These are phyloP conservation scores for Trichophyton benhamiae DNA, from an alignment of 2,329 filamentous ascomycete species.

Conservation along the genomic window DNA sequence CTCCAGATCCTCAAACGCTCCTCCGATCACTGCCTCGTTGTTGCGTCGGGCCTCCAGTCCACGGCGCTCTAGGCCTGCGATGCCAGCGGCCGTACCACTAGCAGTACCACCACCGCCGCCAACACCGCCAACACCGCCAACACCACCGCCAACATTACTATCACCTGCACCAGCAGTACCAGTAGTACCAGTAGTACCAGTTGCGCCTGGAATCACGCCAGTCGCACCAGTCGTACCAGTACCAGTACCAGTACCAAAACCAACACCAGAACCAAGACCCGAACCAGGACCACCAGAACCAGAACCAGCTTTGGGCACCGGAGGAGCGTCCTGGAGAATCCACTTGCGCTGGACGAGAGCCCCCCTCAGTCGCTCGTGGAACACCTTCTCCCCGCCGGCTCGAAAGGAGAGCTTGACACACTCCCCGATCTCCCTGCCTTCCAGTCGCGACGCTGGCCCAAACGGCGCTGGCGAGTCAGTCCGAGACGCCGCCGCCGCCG, in stretches of 20 bases:
- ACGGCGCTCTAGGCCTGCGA: conserved; percentile 80
- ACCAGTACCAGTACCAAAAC: conserved; percentile 6
- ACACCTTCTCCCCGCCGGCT: conserved; percentile 74
- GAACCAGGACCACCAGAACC: no score
- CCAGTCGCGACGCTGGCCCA: conserved; percentile 37
- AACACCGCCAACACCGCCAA: background rate
- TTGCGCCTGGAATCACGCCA: background rate
- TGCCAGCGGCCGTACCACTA: conserved; percentile 47
- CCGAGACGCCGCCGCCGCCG: conserved; percentile 39
- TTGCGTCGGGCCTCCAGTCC: conserved; percentile 77
- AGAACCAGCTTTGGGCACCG: conserved; percentile 51
- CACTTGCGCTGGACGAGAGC: conserved; percentile 89
- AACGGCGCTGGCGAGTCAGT: conserved; percentile 67
- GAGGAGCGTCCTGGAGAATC: conserved; percentile 80
- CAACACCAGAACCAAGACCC: no score
- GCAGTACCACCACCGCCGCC: background rate
- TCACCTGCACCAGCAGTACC: conserved; percentile 15
- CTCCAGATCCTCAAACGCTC: conserved; percentile 89
- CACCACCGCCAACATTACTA: background rate
- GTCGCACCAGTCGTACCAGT: background rate
- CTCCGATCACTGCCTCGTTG: conserved; percentile 85
- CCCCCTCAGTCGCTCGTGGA: conserved; percentile 76
- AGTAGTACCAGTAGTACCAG: conserved; percentile 7
- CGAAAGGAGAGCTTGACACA: conserved; percentile 88
- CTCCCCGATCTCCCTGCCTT: conserved; percentile 51